phyloP scores from a whole-genome alignment of 2,329 filamentous ascomycete genomes.

The Curvularia sp. region DNA sequence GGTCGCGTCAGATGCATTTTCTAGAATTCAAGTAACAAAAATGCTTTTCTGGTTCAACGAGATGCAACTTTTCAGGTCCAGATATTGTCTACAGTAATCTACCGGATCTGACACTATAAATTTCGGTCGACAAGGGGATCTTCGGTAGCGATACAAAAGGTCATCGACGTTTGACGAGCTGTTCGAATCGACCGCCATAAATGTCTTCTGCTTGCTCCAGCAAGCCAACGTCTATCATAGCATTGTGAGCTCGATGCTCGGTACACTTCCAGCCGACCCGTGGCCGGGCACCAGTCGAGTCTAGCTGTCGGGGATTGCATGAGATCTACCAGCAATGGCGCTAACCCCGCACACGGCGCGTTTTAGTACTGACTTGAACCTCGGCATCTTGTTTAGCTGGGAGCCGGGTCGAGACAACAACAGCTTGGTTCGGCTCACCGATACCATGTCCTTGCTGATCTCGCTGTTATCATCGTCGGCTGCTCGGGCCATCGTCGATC shows the following conservation, averaged over 20 bases:
- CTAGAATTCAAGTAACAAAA: background rate
- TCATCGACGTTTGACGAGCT: background rate
- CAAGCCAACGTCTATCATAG: background rate
- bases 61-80: background rate
- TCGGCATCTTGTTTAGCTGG: conserved; percentile 26
- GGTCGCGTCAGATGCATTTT: background rate
- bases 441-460: background rate
- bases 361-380: conserved; percentile 24
- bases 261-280: background rate
- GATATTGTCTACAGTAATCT: background rate
- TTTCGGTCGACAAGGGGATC: too few species aligned
- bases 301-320: background rate
- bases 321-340: background rate
- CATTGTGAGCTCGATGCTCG: background rate
- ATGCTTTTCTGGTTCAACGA: background rate
- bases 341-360: conserved; percentile 25
- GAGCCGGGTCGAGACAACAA: background rate
- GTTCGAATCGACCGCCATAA: background rate
- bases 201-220: background rate
- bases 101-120: background rate
- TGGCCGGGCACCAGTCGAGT: background rate
- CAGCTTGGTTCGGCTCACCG: background rate
- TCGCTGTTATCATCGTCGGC: background rate
- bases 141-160: background rate
- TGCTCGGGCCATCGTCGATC: background rate